Conservation (phyloP, 2,329 filamentous ascomycete species). For the Fusarium longipes region DNA sequence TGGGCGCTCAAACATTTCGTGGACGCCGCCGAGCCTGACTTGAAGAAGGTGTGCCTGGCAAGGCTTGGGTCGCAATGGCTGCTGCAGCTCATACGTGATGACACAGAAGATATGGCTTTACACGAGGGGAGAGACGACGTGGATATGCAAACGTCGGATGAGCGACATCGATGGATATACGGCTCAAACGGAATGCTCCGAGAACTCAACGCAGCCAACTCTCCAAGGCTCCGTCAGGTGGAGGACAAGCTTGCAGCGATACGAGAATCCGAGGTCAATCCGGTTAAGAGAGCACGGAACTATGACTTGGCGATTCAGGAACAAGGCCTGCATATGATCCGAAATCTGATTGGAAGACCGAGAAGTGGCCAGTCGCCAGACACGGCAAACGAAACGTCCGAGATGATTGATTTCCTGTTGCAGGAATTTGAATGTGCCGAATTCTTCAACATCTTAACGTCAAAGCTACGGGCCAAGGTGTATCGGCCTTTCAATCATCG, state of each 20-base stretch:
- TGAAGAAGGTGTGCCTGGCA: slow-evolving; percentile 82
- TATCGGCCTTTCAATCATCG: slow-evolving; percentile 65
- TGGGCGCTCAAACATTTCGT: slow-evolving; percentile 96
- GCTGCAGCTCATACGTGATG: slow-evolving; percentile 77
- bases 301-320: slow-evolving; percentile 90
- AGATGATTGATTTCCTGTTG: slow-evolving; percentile 89
- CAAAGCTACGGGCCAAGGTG: slow-evolving; percentile 76
- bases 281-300: slow-evolving; percentile 73
- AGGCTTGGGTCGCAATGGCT: slow-evolving; percentile 84
- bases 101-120: slow-evolving; percentile 65
- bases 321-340: slow-evolving; percentile 87
- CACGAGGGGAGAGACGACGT: slow-evolving; percentile 62
- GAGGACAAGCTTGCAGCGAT: slow-evolving; percentile 62
- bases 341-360: slow-evolving; percentile 82
- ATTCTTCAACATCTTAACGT: slow-evolving; percentile 82
- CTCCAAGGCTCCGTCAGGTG: slow-evolving; percentile 60
- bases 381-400: slow-evolving; percentile 62
- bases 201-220: slow-evolving; percentile 52
- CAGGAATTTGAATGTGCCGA: slow-evolving; percentile 75
- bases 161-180: slow-evolving; percentile 55
- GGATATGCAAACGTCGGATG: slow-evolving; percentile 64
- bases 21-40: slow-evolving; percentile 73
- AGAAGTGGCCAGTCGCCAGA: slow-evolving; percentile 62
- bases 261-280: slow-evolving; percentile 75
- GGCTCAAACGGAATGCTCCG: slow-evolving; percentile 48